Evolutionary conservation across 176 grass and related monocot genomes (phyloP).

Genomic region (Zizania latifolia): DNA sequence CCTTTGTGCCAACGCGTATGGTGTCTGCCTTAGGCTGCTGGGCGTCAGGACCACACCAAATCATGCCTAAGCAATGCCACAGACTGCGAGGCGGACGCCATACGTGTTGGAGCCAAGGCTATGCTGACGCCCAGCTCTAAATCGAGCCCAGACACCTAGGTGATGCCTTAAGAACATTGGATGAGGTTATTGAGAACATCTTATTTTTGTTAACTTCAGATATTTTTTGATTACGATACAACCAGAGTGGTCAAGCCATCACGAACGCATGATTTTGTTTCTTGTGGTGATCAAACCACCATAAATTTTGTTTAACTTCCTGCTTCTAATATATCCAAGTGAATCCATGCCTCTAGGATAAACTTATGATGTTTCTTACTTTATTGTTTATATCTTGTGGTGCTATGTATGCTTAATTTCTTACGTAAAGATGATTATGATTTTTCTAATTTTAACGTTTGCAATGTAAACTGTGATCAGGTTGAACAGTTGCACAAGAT

Average conservation of each 20-base stretch:
- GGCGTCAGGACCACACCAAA: no score
- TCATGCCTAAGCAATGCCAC: no score
- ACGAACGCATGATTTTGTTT: background rate
- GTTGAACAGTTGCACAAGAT: slow-evolving; percentile 66
- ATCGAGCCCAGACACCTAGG: no score
- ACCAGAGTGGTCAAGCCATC: background rate
- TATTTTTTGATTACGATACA: background rate
- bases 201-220: background rate
- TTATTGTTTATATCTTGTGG: slow-evolving; percentile 5
- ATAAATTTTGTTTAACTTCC: background rate
- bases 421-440: background rate
- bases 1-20: no score
- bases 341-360: background rate
- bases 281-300: background rate
- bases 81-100: no score
- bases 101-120: no score
- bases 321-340: background rate
- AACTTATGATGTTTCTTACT: background rate
- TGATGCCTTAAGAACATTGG: no score
- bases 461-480: slow-evolving; percentile 28
- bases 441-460: slow-evolving; percentile 20
- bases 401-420: background rate
- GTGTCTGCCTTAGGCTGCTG: no score
- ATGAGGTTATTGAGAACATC: background rate
- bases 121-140: no score